Base-by-base conservation (phyloP, 2,329 filamentous ascomycete species). In the Pestalotiopsis sp. region DNA sequence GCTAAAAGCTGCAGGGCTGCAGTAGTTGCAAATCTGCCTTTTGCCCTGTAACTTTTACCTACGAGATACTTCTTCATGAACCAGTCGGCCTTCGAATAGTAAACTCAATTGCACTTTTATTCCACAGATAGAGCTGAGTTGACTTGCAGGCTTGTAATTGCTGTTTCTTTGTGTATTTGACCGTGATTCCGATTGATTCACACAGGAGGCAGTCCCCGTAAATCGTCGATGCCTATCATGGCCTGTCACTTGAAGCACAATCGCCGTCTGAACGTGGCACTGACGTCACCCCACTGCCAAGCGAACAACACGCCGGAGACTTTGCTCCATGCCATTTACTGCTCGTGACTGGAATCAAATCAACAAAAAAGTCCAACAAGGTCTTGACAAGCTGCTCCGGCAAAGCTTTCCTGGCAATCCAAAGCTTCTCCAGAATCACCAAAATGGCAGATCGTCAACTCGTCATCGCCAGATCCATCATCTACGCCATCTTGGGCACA, bases 381-480 rank as follows among this genome's bases (percentile, higher is more conserved):
- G 20, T 52, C 2, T 3, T 4, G 6, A 20, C 45, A 6, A 23
- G 17, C 3, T n/a, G 20, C 6, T 7, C 23, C 9, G 3, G 17
- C 17, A 11, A 9, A 23, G 2, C 17, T 9, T 49, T 52, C 45
- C 2, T 52, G 45, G 12, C 7, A 23, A 6, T 11, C 45, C 6
- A 52, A 3, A 52, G 7, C 17, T 9, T 52, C n/a, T 52, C 20
- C 2, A 52, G 45, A 1, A 52, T n/a, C 17, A 3, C 45, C n/a
- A 52, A 52, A 12, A 79, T 79, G 76, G 63, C 69, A 7, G 70
- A 72, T 36, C 77, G 77, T 27, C 74, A 78, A 38, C 72, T 68
- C 20, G 61, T 72, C 20, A 82, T 85, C 67, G 80, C 81, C 36
- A 78, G 79, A 9, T 84, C 83, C 14, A 76, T 84, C 68, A 76